These are phyloP conservation scores for Dactylis glomerata DNA, from an alignment of 176 grass and related monocot genomes.

Conservation along the genomic window DNA sequence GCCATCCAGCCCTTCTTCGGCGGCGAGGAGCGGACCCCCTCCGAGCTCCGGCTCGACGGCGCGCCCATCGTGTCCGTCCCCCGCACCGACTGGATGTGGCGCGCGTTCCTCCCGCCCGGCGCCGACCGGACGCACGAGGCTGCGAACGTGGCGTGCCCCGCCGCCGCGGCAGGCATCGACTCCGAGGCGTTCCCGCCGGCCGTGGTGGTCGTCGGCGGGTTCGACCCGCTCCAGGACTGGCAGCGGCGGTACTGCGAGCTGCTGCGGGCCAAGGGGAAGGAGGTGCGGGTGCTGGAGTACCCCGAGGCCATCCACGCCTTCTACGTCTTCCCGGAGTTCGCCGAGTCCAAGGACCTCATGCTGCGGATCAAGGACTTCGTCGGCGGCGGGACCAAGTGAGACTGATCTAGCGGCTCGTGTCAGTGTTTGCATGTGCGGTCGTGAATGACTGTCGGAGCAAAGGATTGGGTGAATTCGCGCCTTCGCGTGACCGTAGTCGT, in stretches of 20 bases:
- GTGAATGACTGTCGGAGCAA: neutral
- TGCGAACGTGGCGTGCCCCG: neutral
- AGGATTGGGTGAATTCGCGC: neutral
- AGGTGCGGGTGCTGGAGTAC: conserved; percentile 60
- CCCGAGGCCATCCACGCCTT: conserved; percentile 75
- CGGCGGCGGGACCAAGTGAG: neutral
- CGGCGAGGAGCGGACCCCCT: conserved; percentile 64
- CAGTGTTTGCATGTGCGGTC: neutral
- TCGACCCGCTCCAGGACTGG: conserved; percentile 82
- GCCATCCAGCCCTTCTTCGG: conserved; percentile 89
- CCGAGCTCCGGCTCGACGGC: conserved; percentile 53
- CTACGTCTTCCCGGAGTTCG: conserved; percentile 73
- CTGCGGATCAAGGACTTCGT: conserved; percentile 56
- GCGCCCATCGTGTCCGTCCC: conserved; percentile 53
- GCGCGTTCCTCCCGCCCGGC: conserved; percentile 74
- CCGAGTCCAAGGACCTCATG: conserved; percentile 43
- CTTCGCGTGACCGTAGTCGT: neutral
- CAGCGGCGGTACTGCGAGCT: conserved; percentile 59
- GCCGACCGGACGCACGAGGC: conserved; percentile 57
- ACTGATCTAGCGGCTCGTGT: neutral
- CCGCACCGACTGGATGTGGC: conserved; percentile 83
- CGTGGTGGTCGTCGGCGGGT: conserved; percentile 65
- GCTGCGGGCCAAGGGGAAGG: conserved; percentile 36
- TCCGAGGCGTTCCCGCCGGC: conserved; percentile 38
- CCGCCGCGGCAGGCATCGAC: neutral